These are phyloP conservation scores for Conticribra guillardii DNA, from an alignment of 108 stramenopile species.

Conservation along the genomic window DNA sequence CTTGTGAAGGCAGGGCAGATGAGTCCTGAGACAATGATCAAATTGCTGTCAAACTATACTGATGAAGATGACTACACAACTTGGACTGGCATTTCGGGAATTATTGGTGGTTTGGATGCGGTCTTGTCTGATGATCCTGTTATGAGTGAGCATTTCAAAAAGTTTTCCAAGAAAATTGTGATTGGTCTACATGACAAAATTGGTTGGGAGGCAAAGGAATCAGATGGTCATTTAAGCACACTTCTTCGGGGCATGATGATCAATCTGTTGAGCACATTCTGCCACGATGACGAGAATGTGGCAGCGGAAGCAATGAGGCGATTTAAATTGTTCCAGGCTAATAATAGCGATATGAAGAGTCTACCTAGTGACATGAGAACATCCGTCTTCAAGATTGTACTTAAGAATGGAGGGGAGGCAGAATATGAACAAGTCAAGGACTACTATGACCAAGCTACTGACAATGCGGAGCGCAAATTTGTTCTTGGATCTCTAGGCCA, in stretches of 20 bases:
- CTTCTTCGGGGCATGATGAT: constrained; percentile 91
- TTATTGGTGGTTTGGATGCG: constrained; percentile 75
- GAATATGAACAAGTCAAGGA: constrained; percentile 85
- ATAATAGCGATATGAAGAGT: constrained; percentile 69
- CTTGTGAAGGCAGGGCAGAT: constrained; percentile 91
- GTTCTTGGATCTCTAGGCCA: constrained; percentile 79
- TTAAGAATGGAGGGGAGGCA: constrained; percentile 81
- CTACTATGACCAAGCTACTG: constrained; percentile 69
- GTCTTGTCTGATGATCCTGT: constrained; percentile 75
- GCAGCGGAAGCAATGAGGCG: constrained; percentile 77
- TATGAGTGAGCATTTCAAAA: constrained; percentile 62
- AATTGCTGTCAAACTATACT: constrained; percentile 76
- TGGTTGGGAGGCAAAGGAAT: constrained; percentile 84
- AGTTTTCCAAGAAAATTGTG: constrained; percentile 73
- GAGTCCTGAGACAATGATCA: constrained; percentile 79
- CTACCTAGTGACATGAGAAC: constrained; percentile 91
- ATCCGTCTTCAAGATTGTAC: constrained; percentile 88
- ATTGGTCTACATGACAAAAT: constrained; percentile 62
- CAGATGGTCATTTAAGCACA: constrained; percentile 86
- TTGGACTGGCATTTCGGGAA: constrained; percentile 80
- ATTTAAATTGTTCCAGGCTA: constrained; percentile 72
- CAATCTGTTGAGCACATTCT: constrained; percentile 77
- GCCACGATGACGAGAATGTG: constrained; percentile 78
- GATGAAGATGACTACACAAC: constrained; percentile 91
- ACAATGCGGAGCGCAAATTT: constrained; percentile 86